phyloP scores from a whole-genome alignment of 169 alveolate genomes.

The Sarcocystis neurona region DNA sequence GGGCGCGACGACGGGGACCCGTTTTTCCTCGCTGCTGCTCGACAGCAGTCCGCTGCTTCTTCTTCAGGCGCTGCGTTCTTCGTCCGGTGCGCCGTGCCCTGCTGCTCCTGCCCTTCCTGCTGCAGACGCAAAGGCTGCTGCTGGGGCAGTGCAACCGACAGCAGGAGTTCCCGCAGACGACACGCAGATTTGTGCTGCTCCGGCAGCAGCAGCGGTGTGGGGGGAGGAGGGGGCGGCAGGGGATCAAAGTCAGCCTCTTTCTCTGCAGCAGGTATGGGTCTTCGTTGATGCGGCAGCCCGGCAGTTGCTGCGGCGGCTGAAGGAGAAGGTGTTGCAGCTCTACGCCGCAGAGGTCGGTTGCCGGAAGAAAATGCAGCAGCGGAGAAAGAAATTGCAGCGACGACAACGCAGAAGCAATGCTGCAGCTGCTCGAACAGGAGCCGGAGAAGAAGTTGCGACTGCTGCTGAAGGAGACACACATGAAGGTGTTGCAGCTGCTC shows the following conservation, averaged over 20 bases:
- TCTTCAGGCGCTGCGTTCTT: no score
- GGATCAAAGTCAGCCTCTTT: not conserved
- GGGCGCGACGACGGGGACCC: not conserved
- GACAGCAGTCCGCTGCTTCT: no score
- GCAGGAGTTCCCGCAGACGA: no score
- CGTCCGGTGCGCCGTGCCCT: no score
- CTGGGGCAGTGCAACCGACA: no score
- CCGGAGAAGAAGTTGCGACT: no score
- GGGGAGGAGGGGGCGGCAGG: not conserved
- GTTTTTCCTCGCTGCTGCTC: no score
- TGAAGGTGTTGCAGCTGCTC: no score
- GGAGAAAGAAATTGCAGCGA: not conserved
- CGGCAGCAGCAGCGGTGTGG: not conserved
- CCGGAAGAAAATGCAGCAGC: not conserved
- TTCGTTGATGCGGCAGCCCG: slow-evolving; percentile 9
- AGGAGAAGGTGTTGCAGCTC: not conserved
- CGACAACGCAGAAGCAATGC: not conserved
- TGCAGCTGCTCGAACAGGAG: not conserved
- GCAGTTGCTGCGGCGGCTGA: not conserved
- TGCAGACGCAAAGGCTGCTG: no score
- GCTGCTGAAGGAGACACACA: not conserved
- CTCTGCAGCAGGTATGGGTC: slow-evolving; percentile 16
- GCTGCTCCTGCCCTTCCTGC: no score
- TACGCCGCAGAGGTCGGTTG: slow-evolving; percentile 2
- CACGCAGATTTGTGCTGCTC: not conserved